phyloP scores from a whole-genome alignment of 1,139 yeast genomes.

The Williopsis jadinii region DNA sequence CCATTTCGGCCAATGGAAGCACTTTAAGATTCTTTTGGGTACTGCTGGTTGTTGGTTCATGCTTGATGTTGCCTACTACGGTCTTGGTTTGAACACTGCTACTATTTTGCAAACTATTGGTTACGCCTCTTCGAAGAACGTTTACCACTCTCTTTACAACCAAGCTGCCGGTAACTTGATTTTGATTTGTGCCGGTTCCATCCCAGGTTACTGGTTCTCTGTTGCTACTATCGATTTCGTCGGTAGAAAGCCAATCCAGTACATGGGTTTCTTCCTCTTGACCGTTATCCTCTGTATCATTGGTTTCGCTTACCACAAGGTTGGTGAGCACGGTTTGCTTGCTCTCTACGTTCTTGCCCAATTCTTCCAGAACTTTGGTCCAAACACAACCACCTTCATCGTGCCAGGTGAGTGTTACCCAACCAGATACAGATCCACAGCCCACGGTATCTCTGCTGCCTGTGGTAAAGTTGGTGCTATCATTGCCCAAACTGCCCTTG shows the following conservation, averaged over 20 bases:
- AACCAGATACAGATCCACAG: constrained; percentile 95
- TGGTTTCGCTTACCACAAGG: constrained; percentile 73
- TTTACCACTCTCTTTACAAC: constrained; percentile 61
- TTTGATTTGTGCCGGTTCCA: constrained; percentile 83
- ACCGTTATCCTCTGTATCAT: constrained; percentile 63
- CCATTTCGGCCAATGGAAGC: constrained; percentile 86
- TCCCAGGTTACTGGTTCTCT: constrained; percentile 86
- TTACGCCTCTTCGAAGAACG: constrained; percentile 55
- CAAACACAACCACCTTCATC: constrained; percentile 92
- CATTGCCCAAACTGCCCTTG: constrained; percentile 85
- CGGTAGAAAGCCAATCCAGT: constrained; percentile 80
- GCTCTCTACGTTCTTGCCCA: constrained; percentile 72
- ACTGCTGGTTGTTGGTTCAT: constrained; percentile 97
- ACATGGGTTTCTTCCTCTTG: constrained; percentile 63
- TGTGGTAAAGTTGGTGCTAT: constrained; percentile 95
- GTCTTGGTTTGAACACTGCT: constrained; percentile 76
- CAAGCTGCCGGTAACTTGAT: constrained; percentile 85
- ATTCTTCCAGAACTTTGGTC: constrained; percentile 88
- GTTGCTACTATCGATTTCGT: constrained; percentile 69
- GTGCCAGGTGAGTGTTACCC: constrained; percentile 97
- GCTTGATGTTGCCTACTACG: constrained; percentile 93
- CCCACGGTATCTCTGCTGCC: constrained; percentile 97
- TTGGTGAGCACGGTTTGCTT: constrained; percentile 57
- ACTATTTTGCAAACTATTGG: constrained; percentile 81
- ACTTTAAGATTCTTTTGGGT: constrained; percentile 79